Evolutionary conservation across 1,284 basidiomycete species (phyloP), one percentile per base, ranked within the genome.

Genomic region (Malassezia brasiliensis): DNA sequence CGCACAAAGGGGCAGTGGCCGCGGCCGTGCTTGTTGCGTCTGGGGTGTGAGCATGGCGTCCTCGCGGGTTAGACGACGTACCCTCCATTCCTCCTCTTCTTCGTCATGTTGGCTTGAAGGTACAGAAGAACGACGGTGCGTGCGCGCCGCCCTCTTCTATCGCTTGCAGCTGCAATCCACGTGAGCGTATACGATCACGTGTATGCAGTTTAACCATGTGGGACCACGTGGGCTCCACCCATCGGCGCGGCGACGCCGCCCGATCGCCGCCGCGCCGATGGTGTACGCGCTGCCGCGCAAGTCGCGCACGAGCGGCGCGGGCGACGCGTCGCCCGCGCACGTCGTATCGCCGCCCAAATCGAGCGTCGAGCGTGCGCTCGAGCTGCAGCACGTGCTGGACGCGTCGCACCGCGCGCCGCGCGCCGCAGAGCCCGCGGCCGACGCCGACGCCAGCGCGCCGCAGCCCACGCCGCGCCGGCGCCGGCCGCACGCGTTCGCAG

Each of bases 1-100:
- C 94, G 87, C 76, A 98, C 83, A 77, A 88, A 90, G 63, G 78
- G 81, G 77, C 90, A 87, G 79, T 94, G 90, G 78, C 94, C 93
- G 76, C 94, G 90, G 75, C 93, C 90, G 79, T 93, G 65, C 67
- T 74, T 74, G 68, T 65, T 67, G 55, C 69, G 67, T 63, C 71
- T 93, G 77, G 84, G 22, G 9, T n/a, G 50, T 48, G 32, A 47
- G 50, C 20, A 17, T 19, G 38, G 2, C 5, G 9, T 6, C 37
- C 38, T 28, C 25, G 25, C 25, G 25, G 25, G 25, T n/a, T 6
- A 19, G 17, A 3, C n/a, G n/a, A 68, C 66, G 53, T 62, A 68
- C 66, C 66, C 66, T 62, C 65, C 85, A 82, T 88, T 90, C 86
- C 93, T 87, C 87, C 93, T 86, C 82, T 96, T 96, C 83, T 93